Evolutionary conservation across 352 stramenopile species (phyloP).

Genomic region (Detonula confervacea): DNA sequence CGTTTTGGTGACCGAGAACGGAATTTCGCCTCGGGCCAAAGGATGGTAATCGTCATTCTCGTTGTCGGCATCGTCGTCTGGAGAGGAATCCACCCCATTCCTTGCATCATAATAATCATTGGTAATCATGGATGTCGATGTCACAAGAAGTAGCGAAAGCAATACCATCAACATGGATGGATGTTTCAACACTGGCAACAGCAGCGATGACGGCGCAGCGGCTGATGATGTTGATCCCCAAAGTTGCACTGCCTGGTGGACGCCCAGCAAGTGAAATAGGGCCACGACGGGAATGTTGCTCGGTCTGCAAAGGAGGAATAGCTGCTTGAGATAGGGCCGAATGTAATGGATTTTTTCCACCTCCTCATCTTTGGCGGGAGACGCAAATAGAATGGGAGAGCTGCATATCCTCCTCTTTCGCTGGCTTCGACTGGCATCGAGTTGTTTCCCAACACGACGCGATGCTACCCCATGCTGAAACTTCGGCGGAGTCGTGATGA

Average conservation of each 20-base stretch:
- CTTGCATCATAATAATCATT: conserved; percentile 83
- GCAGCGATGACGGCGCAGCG: conserved; percentile 19
- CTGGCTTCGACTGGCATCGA: neutral
- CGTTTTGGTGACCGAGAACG: conserved; percentile 52
- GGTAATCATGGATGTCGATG: conserved; percentile 74
- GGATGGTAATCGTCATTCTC: conserved; percentile 49
- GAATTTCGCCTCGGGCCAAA: conserved; percentile 39
- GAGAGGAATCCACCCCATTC: conserved; percentile 55
- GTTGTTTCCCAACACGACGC: too few relatives aligned
- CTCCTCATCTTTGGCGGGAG: neutral
- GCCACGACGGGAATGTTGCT: conserved; percentile 64
- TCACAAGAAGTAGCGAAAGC: conserved; percentile 60
- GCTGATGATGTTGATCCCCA: conserved; percentile 13
- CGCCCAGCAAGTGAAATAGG: conserved; percentile 67
- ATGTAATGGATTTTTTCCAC: conserved; percentile 25
- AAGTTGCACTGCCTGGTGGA: conserved; percentile 45
- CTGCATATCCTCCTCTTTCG: neutral
- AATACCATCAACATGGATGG: conserved; percentile 63
- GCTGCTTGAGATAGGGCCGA: conserved; percentile 34
- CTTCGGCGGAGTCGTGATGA: too few relatives aligned
- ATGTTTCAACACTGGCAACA: conserved; percentile 28
- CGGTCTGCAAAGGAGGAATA: conserved; percentile 57
- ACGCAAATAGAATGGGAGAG: conserved; percentile 2
- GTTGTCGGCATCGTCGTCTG: neutral
- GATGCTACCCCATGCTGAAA: too few relatives aligned